Percentiles rank a stretch among this genome's conserved stretches.
Conservation (phyloP, 139 green algal genomes). For the Chlorella sorokiniana region DNA sequence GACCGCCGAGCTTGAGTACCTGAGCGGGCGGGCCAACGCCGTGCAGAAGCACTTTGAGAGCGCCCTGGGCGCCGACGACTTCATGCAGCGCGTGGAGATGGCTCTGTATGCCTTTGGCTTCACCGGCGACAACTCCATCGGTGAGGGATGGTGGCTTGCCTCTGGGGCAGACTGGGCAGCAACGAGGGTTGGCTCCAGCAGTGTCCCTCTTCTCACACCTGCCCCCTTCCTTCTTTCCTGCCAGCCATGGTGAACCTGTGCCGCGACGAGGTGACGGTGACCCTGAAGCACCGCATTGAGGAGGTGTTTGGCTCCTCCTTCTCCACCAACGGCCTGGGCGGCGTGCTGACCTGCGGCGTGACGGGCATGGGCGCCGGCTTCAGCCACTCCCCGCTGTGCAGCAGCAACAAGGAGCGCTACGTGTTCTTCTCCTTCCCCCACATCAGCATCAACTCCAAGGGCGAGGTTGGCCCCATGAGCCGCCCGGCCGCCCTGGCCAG, state of each 20-base stretch:
- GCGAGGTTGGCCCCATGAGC: constrained; percentile 69
- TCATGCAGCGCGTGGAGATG: constrained; percentile 77
- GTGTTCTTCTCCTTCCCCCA: constrained; percentile 93
- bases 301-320: constrained; percentile 79
- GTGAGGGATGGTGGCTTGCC: constrained; percentile 19
- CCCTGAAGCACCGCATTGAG: constrained; percentile 76
- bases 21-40: constrained; percentile 1
- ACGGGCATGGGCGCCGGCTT: constrained; percentile 59
- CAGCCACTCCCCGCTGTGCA: constrained; percentile 55
- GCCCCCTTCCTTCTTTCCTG: neutral
- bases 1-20: constrained; percentile 4
- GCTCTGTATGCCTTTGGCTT: constrained; percentile 76
- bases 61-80: constrained; percentile 79
- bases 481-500: constrained; percentile 57
- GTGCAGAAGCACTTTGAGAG: constrained; percentile 60
- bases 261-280: constrained; percentile 84
- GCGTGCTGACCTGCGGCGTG: constrained; percentile 82
- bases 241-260: constrained; percentile 83
- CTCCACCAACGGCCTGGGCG: constrained; percentile 84
- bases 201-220: neutral
- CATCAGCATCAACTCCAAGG: constrained; percentile 78
- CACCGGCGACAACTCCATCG: constrained; percentile 83
- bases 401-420: constrained; percentile 77
- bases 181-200: neutral
- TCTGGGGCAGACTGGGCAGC: neutral